Evolutionary conservation across 192 early-diverging fungal species (phyloP).

Genomic region (Coemansia sp.): DNA sequence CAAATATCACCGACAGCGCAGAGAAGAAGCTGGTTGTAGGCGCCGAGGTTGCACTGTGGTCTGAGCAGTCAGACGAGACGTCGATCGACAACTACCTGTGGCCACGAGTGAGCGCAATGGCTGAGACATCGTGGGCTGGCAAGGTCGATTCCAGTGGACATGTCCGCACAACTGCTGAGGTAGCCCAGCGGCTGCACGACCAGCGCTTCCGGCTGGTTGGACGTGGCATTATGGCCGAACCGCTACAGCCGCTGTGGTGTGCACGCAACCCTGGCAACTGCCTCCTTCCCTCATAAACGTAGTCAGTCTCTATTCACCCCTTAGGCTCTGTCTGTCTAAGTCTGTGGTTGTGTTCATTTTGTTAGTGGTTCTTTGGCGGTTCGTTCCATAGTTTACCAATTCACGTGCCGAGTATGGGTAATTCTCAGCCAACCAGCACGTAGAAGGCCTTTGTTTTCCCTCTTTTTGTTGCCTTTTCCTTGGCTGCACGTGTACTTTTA

Average conservation of each 20-base stretch:
- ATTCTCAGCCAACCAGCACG: conserved; percentile 3
- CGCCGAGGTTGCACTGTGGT: conserved; percentile 70
- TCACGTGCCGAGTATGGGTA: neutral
- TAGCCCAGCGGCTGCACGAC: conserved; percentile 66
- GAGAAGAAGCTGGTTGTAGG: conserved; percentile 67
- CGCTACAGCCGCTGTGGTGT: conserved; percentile 78
- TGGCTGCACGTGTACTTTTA: neutral
- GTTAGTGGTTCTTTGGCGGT: neutral
- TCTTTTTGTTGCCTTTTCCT: neutral
- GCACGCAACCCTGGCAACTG: conserved; percentile 60
- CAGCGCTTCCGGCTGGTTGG: conserved; percentile 71
- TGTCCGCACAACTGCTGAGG: conserved; percentile 60
- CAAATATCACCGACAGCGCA: conserved; percentile 53
- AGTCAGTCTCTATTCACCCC: neutral
- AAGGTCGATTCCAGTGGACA: conserved; percentile 56
- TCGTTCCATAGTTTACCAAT: neutral
- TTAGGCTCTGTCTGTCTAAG: neutral
- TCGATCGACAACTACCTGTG: conserved; percentile 66
- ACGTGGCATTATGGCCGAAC: conserved; percentile 66
- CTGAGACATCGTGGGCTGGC: conserved; percentile 73
- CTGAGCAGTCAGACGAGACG: conserved; percentile 63
- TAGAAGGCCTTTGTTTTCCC: neutral
- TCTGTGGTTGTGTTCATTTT: no score
- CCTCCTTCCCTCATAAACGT: conserved; percentile 25
- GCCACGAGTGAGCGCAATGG: conserved; percentile 68